These are phyloP conservation scores for Pilaira anomala DNA, from an alignment of 192 early-diverging fungal genomes.

Conservation along the genomic window DNA sequence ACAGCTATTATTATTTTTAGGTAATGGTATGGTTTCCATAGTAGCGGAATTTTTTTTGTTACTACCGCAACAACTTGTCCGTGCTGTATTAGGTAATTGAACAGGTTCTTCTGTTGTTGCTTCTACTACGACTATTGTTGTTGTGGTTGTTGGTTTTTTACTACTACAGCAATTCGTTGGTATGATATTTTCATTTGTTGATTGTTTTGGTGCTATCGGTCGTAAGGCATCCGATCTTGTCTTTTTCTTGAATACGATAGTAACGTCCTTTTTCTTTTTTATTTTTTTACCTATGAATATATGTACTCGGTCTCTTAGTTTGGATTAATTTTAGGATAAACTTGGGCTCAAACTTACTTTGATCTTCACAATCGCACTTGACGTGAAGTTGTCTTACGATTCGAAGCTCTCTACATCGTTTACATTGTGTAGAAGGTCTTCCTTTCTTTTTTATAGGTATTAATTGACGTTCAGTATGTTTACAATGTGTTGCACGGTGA, in stretches of 20 bases:
- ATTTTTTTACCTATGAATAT: background rate
- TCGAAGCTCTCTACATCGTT: constrained; percentile 60
- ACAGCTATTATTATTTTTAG: background rate
- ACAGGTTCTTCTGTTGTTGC: background rate
- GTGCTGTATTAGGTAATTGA: background rate
- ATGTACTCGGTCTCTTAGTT: too few species aligned
- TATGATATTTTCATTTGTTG: background rate
- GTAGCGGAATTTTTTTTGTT: background rate
- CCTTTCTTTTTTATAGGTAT: constrained; percentile 65
- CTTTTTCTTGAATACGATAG: background rate
- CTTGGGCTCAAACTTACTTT: background rate
- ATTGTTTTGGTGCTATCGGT: constrained; percentile 6
- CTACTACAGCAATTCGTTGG: background rate
- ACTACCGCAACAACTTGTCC: background rate
- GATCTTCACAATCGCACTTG: constrained; percentile 54
- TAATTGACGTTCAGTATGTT: constrained; percentile 51
- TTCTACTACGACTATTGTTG: background rate
- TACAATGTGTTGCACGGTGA: constrained; percentile 36
- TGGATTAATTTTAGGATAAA: background rate
- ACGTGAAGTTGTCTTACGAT: constrained; percentile 62
- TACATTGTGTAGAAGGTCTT: constrained; percentile 65
- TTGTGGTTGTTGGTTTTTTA: background rate
- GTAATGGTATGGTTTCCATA: background rate
- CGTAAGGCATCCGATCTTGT: background rate
- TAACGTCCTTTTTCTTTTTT: background rate